phyloP scores from a whole-genome alignment of 1,284 basidiomycete genomes.

The Naganishia sp. region DNA sequence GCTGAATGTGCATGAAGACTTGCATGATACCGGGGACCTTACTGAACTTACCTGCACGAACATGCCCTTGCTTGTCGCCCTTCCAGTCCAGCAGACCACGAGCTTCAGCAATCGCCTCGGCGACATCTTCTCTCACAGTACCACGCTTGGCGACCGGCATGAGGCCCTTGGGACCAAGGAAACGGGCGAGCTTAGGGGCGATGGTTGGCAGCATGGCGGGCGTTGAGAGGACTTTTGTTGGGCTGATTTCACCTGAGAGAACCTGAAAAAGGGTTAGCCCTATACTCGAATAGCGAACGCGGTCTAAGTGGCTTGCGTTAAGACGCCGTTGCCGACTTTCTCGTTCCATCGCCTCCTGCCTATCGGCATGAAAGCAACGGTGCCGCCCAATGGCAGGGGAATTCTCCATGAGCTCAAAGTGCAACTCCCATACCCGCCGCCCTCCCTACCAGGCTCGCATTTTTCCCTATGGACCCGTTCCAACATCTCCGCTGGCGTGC shows the following conservation, averaged over 20 bases:
- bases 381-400: too few species aligned
- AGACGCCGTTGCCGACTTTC: neutral
- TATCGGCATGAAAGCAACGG: too few species aligned
- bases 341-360: too few species aligned
- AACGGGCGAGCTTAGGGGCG: slow-evolving; percentile 77
- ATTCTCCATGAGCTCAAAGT: too few species aligned
- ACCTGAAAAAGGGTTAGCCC: slow-evolving; percentile 30
- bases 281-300: neutral
- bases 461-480: too few species aligned
- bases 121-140: slow-evolving; percentile 85
- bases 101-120: slow-evolving; percentile 74
- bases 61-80: slow-evolving; percentile 82
- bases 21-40: neutral
- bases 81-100: slow-evolving; percentile 88
- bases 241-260: slow-evolving; percentile 45
- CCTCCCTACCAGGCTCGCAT: too few species aligned
- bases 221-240: slow-evolving; percentile 65
- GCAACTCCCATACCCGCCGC: too few species aligned
- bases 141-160: slow-evolving; percentile 95
- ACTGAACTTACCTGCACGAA: slow-evolving; percentile 72
- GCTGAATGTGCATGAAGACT: slow-evolving; percentile 14
- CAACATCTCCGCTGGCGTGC: neutral
- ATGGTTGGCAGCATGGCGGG: slow-evolving; percentile 76
- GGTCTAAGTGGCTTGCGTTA: neutral
- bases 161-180: slow-evolving; percentile 87